These are phyloP conservation scores for Ustilago sp. DNA, from an alignment of 1,284 basidiomycete genomes.

Conservation along the genomic window DNA sequence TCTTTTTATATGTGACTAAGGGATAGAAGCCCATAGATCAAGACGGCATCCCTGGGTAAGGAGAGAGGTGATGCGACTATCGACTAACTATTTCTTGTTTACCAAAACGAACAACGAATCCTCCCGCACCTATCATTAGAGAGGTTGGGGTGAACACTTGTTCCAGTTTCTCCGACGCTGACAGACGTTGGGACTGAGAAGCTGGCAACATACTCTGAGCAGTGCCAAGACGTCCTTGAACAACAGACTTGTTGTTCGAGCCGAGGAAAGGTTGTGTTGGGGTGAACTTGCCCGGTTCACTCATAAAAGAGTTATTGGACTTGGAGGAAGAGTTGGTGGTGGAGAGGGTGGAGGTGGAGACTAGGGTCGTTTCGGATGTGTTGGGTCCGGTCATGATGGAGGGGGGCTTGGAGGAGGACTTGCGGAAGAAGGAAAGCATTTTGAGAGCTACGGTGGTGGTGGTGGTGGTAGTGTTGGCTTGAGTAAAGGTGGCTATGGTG, in stretches of 20 bases:
- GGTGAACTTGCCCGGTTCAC: conserved; percentile 14
- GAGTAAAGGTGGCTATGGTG: conserved; percentile 5
- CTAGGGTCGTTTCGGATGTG: conserved; percentile 39
- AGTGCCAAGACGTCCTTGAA: conserved; percentile 5
- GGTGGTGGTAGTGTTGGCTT: conserved; percentile 4
- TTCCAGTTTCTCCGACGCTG: conserved; percentile 4
- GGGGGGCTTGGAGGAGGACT: conserved; percentile 9
- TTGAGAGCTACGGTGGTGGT: conserved; percentile 13
- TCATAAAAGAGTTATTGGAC: not conserved
- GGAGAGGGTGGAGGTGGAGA: conserved; percentile 9
- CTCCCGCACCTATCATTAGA: conserved; percentile 1
- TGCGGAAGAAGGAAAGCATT: conserved; percentile 47
- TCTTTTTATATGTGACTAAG: not conserved
- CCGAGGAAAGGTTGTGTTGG: conserved; percentile 24
- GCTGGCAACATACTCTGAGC: conserved; percentile 35
- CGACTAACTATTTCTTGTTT: not conserved
- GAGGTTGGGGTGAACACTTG: conserved; percentile 5
- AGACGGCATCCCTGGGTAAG: no score
- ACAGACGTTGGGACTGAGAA: not conserved
- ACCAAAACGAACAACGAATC: not conserved
- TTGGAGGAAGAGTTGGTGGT: not conserved
- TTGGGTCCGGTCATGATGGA: conserved; percentile 37
- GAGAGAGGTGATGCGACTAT: no score
- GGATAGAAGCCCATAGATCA: not conserved
- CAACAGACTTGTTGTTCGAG: not conserved